Percentiles rank a stretch among this genome's conserved stretches.
Evolutionary conservation across 106 monocot species (phyloP).

Genomic region (Phalaenopsis aphrodite): DNA sequence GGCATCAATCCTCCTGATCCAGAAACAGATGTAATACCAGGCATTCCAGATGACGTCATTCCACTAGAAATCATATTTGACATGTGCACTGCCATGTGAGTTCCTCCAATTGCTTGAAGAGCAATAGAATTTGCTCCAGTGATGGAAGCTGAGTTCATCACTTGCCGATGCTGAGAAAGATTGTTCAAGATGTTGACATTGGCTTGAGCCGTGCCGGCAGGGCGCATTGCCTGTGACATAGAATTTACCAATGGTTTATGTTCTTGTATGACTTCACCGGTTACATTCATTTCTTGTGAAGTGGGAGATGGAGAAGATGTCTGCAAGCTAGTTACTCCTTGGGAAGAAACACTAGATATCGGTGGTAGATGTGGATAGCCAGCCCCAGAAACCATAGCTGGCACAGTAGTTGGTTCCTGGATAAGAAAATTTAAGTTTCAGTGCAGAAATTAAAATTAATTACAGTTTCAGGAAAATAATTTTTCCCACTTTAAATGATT

Average conservation of each 20-base stretch:
- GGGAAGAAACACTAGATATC: conserved; percentile 45
- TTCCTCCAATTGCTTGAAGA: conserved; percentile 48
- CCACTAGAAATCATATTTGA: conserved; percentile 89
- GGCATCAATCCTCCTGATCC: conserved; percentile 41
- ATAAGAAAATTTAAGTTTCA: conserved; percentile 2
- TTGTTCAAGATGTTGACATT: conserved; percentile 89
- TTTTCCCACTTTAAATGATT: not conserved
- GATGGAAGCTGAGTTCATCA: conserved; percentile 56
- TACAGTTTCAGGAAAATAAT: not conserved
- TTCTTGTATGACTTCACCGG: conserved; percentile 56
- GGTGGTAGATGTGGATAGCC: conserved; percentile 57
- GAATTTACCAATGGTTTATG: conserved; percentile 64
- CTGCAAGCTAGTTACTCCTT: conserved; percentile 43
- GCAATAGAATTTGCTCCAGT: conserved; percentile 54
- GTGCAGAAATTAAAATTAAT: not conserved
- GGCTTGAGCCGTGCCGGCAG: conserved; percentile 54
- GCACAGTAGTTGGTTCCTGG: conserved; percentile 73
- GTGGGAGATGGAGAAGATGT: conserved; percentile 60
- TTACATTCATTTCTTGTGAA: conserved; percentile 66
- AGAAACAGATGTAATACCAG: conserved; percentile 54
- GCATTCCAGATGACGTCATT: conserved; percentile 52
- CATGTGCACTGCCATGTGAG: conserved; percentile 80
- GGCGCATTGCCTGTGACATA: conserved; percentile 46
- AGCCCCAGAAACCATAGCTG: conserved; percentile 45
- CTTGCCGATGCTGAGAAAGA: conserved; percentile 62